A percentile compares a stretch with the other conserved stretches of the same genome.
phyloP scores from a whole-genome alignment of 345 rosid species.

The Bruguiera parviflora region DNA sequence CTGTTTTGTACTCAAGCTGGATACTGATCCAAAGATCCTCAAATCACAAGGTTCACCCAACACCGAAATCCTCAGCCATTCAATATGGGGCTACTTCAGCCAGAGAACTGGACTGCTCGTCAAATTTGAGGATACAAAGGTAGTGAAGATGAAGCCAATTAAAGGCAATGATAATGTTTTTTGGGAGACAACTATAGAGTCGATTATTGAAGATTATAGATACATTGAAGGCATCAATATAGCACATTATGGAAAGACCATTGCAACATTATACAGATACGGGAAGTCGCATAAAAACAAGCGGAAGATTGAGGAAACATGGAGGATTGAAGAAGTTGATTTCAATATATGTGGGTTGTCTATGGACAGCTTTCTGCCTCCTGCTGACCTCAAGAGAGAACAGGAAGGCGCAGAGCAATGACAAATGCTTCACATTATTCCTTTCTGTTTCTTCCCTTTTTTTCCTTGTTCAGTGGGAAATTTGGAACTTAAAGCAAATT shows the following conservation, averaged over 20 bases:
- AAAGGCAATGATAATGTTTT: slow-evolving; percentile 41
- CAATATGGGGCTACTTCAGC: slow-evolving; percentile 91
- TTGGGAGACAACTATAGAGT: slow-evolving; percentile 86
- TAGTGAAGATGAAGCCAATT: slow-evolving; percentile 55
- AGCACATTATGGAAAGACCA: slow-evolving; percentile 71
- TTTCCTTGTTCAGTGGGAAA: too few species aligned
- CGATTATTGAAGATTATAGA: slow-evolving; percentile 57
- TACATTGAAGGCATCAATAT: slow-evolving; percentile 63
- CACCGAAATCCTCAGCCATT: slow-evolving; percentile 76
- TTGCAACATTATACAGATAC: slow-evolving; percentile 55
- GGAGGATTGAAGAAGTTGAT: slow-evolving; percentile 92
- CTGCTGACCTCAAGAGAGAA: slow-evolving; percentile 66
- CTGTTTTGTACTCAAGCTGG: slow-evolving; percentile 75
- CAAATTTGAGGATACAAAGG: slow-evolving; percentile 67
- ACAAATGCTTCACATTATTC: neutral
- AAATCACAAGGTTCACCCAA: slow-evolving; percentile 62
- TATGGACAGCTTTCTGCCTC: slow-evolving; percentile 75
- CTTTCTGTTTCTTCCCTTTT: too few species aligned
- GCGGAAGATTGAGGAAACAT: slow-evolving; percentile 76
- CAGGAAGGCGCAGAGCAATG: slow-evolving; percentile 27
- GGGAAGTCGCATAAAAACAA: slow-evolving; percentile 62
- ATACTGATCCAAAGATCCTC: slow-evolving; percentile 44
- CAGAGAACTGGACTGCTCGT: slow-evolving; percentile 74
- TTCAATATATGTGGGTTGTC: slow-evolving; percentile 78
- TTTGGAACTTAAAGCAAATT: too few species aligned